These are phyloP conservation scores for Rubia tinctorum DNA, from an alignment of 305 asterid species.

Conservation along the genomic window DNA sequence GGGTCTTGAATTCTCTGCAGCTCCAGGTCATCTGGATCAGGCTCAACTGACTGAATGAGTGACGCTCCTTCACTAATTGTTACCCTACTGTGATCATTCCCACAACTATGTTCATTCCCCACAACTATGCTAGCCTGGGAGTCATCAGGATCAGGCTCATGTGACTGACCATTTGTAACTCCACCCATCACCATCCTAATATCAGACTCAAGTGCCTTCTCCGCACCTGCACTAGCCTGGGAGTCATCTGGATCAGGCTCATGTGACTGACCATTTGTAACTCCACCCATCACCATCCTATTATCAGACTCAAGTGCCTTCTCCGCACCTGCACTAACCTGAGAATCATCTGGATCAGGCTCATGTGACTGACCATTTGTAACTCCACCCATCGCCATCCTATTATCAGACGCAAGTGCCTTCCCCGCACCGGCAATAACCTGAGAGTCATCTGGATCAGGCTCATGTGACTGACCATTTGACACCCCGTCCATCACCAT, in stretches of 20 bases:
- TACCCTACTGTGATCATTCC: constrained; percentile 15
- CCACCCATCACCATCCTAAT: constrained; percentile 7
- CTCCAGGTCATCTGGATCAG: constrained; percentile 65
- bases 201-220: constrained; percentile 31
- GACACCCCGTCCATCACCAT: constrained; percentile 10
- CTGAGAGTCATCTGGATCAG: constrained; percentile 6
- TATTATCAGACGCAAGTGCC: constrained; percentile 30
- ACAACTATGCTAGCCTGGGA: constrained; percentile 6
- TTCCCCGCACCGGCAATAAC: constrained; percentile 14
- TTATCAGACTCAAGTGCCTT: constrained; percentile 31
- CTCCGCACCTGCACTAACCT: constrained; percentile 12
- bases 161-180: constrained; percentile 18
- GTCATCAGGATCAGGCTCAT: neutral
- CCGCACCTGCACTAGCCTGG: constrained; percentile 12
- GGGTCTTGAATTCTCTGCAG: constrained; percentile 82
- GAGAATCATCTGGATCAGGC: constrained; percentile 5
- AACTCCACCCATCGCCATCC: constrained; percentile 7
- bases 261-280: constrained; percentile 18
- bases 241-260: constrained; percentile 1
- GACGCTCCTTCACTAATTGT: neutral
- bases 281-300: constrained; percentile 8
- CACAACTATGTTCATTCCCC: constrained; percentile 29
- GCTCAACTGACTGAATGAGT: constrained; percentile 24
- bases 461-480: constrained; percentile 15
- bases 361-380: constrained; percentile 18